These are phyloP conservation scores for Eimeria praecox DNA, from an alignment of 169 alveolate genomes.

Conservation along the genomic window DNA sequence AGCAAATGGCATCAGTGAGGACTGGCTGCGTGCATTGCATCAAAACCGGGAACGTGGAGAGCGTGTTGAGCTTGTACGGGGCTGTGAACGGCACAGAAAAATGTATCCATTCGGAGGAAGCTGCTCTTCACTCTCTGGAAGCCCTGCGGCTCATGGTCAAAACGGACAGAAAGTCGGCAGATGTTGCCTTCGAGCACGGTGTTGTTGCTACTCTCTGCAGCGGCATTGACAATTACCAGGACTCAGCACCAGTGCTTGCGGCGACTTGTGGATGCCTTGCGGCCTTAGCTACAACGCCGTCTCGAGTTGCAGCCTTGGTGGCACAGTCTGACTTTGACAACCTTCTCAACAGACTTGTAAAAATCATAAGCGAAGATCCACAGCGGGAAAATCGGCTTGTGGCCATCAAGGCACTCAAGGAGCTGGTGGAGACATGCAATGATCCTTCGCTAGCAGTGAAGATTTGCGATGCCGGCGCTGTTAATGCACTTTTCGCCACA, in stretches of 20 bases:
- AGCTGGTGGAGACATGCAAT: conserved; percentile 84
- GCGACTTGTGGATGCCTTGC: conserved; percentile 94
- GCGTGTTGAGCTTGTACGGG: conserved; percentile 66
- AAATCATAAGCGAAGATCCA: conserved; percentile 87
- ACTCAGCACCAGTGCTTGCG: conserved; percentile 90
- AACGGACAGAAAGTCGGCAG: conserved; percentile 92
- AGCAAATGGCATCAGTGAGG: conserved; percentile 80
- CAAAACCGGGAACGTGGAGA: conserved; percentile 78
- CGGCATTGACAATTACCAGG: conserved; percentile 90
- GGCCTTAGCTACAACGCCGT: conserved; percentile 92
- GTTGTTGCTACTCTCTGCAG: conserved; percentile 89
- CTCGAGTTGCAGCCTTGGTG: conserved; percentile 90
- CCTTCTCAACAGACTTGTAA: conserved; percentile 86
- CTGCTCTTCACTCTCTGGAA: conserved; percentile 78
- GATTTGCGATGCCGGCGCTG: conserved; percentile 81
- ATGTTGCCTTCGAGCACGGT: conserved; percentile 90
- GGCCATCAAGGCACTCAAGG: conserved; percentile 85
- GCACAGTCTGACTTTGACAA: conserved; percentile 90
- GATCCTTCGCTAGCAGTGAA: conserved; percentile 77
- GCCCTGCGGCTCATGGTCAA: conserved; percentile 89
- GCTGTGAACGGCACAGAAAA: conserved; percentile 53
- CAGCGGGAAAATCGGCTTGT: conserved; percentile 86
- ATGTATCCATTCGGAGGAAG: conserved; percentile 73
- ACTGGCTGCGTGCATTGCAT: conserved; percentile 55
- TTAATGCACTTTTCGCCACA: conserved; percentile 72